A percentile compares a stretch with the other conserved stretches of the same genome.
Conservation (phyloP, 306 rosid species). For the Fragaria nilgerrensis region DNA sequence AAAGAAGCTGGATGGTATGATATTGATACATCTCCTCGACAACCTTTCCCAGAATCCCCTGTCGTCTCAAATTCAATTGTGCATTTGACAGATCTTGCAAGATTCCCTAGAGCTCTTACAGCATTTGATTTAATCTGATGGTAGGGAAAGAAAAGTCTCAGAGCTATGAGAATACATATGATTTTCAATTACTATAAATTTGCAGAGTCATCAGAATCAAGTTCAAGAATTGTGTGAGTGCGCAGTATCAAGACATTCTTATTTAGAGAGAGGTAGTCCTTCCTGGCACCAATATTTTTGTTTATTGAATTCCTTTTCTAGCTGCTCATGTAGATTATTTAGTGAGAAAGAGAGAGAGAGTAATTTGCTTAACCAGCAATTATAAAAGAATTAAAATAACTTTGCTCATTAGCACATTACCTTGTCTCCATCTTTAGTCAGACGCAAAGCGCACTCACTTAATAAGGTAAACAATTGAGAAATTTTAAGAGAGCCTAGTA, state of each 20-base stretch:
- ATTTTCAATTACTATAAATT: not conserved
- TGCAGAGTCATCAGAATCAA: not conserved
- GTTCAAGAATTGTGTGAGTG: not conserved
- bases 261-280: not conserved
- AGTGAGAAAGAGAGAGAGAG: not conserved
- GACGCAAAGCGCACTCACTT: slow-evolving; percentile 69
- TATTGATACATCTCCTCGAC: slow-evolving; percentile 26
- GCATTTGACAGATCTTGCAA: slow-evolving; percentile 72
- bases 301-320: not conserved
- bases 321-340: not conserved
- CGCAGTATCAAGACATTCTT: not conserved
- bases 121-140: slow-evolving; percentile 93
- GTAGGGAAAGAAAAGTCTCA: not conserved
- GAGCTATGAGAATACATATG: not conserved
- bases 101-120: slow-evolving; percentile 96
- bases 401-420: slow-evolving; percentile 29
- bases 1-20: slow-evolving; percentile 32
- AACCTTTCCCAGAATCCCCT: slow-evolving; percentile 23
- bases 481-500: slow-evolving; percentile 43
- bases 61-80: slow-evolving; percentile 29
- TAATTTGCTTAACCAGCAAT: not conserved
- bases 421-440: slow-evolving; percentile 91
- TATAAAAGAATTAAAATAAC: not conserved
- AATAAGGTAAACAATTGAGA: slow-evolving; percentile 49
- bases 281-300: not conserved